Evolutionary conservation across 805 yeast species (phyloP), one percentile per base, ranked within the genome.

Genomic region (Cyberlindnera bimundalis): DNA sequence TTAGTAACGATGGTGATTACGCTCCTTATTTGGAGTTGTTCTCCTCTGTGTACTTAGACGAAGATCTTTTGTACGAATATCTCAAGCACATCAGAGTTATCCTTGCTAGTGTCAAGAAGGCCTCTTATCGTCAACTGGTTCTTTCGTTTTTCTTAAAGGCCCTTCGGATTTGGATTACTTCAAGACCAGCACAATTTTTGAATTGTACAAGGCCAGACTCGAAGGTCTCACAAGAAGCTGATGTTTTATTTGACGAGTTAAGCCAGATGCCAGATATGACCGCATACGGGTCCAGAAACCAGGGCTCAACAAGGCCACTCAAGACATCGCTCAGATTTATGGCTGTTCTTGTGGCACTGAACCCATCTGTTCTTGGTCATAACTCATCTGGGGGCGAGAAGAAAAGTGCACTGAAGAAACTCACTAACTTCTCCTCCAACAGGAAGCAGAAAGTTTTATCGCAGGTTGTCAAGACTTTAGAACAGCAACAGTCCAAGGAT

Each of bases 131-230:
- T 39, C 69, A 68, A 45, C 40, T 75, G 16, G 45, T 76, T 8
- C 59, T 75, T 32, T 60, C 66, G 30, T 76, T 67, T 44, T 64
- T 77, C 33, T 54, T 76, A n/a, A 68, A 69, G 35, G 58, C 76
- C 3, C 47, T 77, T 7, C 60, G 64, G 43, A 59, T 64, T 29
- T 79, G 84, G 84, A 62, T 74, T 3, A 52, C 70, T 40, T 64
- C 76, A 11, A 64, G 77, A 46, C 73, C 81, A 0, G 39, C 49
- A 5, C 79, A 77, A 37, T 76, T 64, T 43, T 37, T 67, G 14
- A 56, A 54, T 19, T 48, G 50, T 18, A 35, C 56, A 4, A 50
- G 47, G 33, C 40, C 43, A 2, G 58, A 48, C 3, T 45, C 59
- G 2, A 45, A 45, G 26, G 48, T 58, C 5, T 29, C 50, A 3